Percentiles rank a stretch among this genome's conserved stretches.
phyloP scores from a whole-genome alignment of 257 asterid genomes.

The Forsythia suspensa region DNA sequence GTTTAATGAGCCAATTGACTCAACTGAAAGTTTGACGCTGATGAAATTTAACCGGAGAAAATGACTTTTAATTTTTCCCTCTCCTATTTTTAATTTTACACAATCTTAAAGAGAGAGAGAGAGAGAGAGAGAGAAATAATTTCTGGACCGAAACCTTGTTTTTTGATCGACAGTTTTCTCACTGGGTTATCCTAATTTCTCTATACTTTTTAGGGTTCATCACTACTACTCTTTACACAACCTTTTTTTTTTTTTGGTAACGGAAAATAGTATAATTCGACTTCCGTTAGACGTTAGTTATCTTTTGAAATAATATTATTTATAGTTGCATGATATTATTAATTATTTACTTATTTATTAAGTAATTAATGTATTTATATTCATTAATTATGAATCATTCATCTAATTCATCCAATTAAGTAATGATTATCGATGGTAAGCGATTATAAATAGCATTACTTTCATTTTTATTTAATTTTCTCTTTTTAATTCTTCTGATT shows the following conservation, averaged over 20 bases:
- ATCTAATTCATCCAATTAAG: no score
- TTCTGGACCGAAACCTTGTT: background rate
- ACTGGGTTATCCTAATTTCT: background rate
- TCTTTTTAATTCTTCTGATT: background rate
- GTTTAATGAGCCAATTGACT: no score
- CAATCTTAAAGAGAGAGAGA: background rate
- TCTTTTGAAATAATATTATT: no score
- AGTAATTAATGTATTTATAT: no score
- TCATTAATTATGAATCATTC: no score
- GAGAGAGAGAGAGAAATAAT: no score
- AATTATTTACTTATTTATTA: no score
- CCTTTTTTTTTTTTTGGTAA: background rate
- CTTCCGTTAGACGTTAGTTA: background rate
- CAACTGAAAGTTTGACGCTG: no score
- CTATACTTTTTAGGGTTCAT: background rate
- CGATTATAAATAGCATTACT: no score
- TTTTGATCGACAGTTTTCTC: background rate
- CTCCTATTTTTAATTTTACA: background rate
- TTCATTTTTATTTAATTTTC: background rate
- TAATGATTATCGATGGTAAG: no score
- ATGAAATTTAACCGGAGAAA: no score
- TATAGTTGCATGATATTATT: no score
- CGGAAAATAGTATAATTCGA: background rate
- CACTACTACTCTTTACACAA: background rate
- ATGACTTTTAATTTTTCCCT: background rate